Evolutionary conservation across 2,329 filamentous ascomycete genomes (phyloP).

Genomic region (Myrmaecium sp.): DNA sequence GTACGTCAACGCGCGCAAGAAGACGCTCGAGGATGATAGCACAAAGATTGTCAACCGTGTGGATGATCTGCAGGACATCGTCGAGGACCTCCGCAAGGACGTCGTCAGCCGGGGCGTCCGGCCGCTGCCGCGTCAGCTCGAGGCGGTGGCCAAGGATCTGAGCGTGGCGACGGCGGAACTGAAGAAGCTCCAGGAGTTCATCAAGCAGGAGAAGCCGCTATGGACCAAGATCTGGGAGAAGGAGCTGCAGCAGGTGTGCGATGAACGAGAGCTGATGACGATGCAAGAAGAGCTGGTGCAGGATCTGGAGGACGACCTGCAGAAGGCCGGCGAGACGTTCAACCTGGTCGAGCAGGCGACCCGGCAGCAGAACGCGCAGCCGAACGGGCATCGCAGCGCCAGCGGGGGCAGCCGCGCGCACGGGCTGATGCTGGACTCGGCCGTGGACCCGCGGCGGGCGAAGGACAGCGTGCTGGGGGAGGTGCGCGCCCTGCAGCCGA

Average conservation of each 20-base stretch:
- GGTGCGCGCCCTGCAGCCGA: slow-evolving; percentile 81
- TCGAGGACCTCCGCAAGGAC: slow-evolving; percentile 94
- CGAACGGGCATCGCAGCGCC: slow-evolving; percentile 32
- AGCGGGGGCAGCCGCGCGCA: slow-evolving; percentile 24
- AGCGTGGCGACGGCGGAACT: slow-evolving; percentile 65
- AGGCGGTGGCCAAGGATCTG: slow-evolving; percentile 79
- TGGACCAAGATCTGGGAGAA: slow-evolving; percentile 99
- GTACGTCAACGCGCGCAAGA: slow-evolving; percentile 76
- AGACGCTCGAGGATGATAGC: slow-evolving; percentile 69
- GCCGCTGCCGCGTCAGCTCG: slow-evolving; percentile 76
- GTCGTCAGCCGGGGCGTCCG: slow-evolving; percentile 86
- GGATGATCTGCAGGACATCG: slow-evolving; percentile 90
- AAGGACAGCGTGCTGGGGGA: slow-evolving; percentile 88
- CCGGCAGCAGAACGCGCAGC: slow-evolving; percentile 60
- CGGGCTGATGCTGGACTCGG: slow-evolving; percentile 24
- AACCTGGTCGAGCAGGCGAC: slow-evolving; percentile 91
- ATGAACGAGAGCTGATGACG: slow-evolving; percentile 83
- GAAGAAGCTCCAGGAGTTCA: slow-evolving; percentile 84
- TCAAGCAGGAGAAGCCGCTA: slow-evolving; percentile 80
- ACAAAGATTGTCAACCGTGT: slow-evolving; percentile 83
- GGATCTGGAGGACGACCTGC: slow-evolving; percentile 83
- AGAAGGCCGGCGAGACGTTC: slow-evolving; percentile 88
- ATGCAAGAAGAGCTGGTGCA: slow-evolving; percentile 91
- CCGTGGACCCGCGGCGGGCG: slow-evolving; percentile 57
- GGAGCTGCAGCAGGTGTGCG: slow-evolving; percentile 87